Conservation (phyloP, 106 monocot species). For the Vanilla planifolia region DNA sequence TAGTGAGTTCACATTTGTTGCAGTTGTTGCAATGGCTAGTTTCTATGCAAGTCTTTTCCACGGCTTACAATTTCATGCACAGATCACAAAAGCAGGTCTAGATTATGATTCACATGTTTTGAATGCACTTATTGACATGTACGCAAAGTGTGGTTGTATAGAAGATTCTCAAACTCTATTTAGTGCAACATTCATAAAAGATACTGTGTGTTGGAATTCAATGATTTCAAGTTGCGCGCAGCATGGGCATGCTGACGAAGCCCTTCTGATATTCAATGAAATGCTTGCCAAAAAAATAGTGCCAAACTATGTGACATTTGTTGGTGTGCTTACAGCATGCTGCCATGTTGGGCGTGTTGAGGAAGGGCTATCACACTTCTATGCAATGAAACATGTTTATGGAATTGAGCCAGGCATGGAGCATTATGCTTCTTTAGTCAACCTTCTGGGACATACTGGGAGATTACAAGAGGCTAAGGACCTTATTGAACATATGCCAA, state of each 20-base stretch:
- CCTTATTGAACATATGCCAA: conserved; percentile 60
- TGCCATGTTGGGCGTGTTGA: conserved; percentile 67
- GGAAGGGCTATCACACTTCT: conserved; percentile 54
- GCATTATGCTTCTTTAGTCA: conserved; percentile 80
- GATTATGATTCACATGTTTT: conserved; percentile 51
- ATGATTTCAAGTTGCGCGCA: conserved; percentile 85
- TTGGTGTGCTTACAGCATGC: conserved; percentile 79
- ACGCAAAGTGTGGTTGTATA: conserved; percentile 84
- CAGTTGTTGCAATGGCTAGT: conserved; percentile 56
- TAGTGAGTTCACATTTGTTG: conserved; percentile 61
- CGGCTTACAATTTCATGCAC: conserved; percentile 54
- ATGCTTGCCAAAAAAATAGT: conserved; percentile 37
- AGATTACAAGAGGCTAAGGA: conserved; percentile 59
- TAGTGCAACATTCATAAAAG: conserved; percentile 19
- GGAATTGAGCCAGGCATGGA: conserved; percentile 66
- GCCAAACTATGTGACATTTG: conserved; percentile 77
- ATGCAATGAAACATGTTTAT: conserved; percentile 53
- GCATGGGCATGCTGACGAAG: conserved; percentile 70
- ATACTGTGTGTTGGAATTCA: conserved; percentile 80
- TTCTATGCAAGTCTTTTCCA: conserved; percentile 49
- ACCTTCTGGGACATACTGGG: conserved; percentile 60
- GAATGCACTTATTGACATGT: conserved; percentile 85
- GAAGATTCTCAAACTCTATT: conserved; percentile 58
- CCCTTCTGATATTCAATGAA: conserved; percentile 39
- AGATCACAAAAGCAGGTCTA: conserved; percentile 59